Evolutionary conservation across 2,329 filamentous ascomycete species (phyloP), one percentile per base, ranked within the genome.

Genomic region (Annulohypoxylon truncatum): DNA sequence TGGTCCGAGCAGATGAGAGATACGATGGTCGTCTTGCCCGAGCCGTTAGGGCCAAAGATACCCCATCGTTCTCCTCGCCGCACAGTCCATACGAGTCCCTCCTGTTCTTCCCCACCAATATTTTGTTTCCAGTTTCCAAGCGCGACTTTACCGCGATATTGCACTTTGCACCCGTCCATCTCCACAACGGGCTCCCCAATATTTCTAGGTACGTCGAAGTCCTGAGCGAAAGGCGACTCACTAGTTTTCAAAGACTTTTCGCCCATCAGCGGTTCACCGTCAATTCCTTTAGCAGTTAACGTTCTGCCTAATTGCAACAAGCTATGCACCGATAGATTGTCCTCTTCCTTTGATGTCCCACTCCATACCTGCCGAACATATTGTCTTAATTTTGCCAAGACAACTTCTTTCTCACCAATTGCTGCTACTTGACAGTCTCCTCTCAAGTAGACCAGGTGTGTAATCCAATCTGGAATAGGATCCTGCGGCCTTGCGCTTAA

Each of bases 1-100:
- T 99, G 96, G 75, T 99, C 96, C 0, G 95, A 98, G 64, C 93
- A 96, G 64, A 99, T 92, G 4, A 99, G 85, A 4, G 94, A 96
- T 26, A 98, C 87, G 38, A 99, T 85, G 0, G 96, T 99, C 0
- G 96, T 99, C 82, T 99, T 99, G 15, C 96, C 96, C 0, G 93
- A 97, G 10, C 92, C 96, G 73, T 99, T 98, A 29, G 94, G 91
- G 0, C 96, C 96, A 75, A 99, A 96, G 15, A 98, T 87, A 2
- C 92, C 95, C 92, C 94, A 97, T 67, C 94, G 89, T 76, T 97
- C 89, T 22, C 95, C 94, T 54, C 91, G 87, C 38, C 89, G 87
- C 22, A 98, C 90, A 0, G 86, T 92, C 93, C 96, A 97, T 75
- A 90, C 85, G 4, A 98, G 82, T 0, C 95, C 95, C 1, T 85